phyloP scores from a whole-genome alignment of 768 basidiomycete genomes.

The Suillus clintonianus region DNA sequence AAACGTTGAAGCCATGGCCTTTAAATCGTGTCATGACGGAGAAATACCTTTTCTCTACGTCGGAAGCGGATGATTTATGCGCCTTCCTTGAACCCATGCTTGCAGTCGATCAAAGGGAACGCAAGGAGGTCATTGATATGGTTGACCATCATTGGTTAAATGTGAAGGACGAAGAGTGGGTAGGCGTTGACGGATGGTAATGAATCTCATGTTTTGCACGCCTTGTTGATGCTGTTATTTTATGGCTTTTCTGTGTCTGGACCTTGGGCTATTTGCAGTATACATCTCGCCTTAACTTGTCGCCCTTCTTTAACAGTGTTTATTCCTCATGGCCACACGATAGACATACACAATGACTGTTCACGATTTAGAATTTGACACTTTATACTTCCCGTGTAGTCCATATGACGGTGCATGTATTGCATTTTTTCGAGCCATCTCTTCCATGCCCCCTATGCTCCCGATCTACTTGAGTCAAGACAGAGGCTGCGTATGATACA shows the following conservation, averaged over 20 bases:
- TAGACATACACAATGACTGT: not conserved
- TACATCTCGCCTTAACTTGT: not conserved
- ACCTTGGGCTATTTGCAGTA: conserved; percentile 12
- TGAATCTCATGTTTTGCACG: not conserved
- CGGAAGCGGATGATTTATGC: conserved; percentile 60
- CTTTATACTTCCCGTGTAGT: not conserved
- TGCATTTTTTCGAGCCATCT: not conserved
- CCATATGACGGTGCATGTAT: not conserved
- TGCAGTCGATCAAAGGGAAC: conserved; percentile 63
- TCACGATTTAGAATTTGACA: not conserved
- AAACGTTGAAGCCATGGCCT: conserved; percentile 77
- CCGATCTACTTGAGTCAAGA: not conserved
- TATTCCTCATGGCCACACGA: not conserved
- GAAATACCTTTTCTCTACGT: conserved; percentile 75
- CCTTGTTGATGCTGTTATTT: not conserved
- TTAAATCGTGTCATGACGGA: conserved; percentile 83
- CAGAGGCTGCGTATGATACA: not conserved
- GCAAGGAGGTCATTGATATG: conserved; percentile 73
- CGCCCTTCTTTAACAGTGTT: conserved; percentile 1
- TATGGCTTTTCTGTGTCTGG: conserved; percentile 1
- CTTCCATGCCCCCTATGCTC: not conserved
- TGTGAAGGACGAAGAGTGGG: conserved; percentile 33
- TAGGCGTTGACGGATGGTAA: conserved; percentile 33
- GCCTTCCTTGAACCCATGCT: conserved; percentile 79
- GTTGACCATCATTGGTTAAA: conserved; percentile 75